Base-by-base conservation (phyloP, 2,329 filamentous ascomycete genomes). In the Alternaria sp. region DNA sequence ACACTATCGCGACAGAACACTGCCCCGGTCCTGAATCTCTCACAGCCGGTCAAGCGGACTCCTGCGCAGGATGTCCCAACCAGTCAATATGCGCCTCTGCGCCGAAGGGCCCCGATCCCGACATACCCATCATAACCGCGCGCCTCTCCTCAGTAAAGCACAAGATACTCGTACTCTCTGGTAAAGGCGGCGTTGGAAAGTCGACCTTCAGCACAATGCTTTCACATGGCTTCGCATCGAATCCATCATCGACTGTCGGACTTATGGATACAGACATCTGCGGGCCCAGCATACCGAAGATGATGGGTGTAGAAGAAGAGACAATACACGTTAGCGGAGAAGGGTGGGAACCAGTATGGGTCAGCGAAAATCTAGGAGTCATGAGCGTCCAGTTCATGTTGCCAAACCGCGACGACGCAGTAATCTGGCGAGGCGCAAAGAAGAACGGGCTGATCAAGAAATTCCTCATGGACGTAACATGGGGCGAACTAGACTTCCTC, bases 301-400 rank as follows among this genome's bases (percentile, higher is more conserved):
- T 99, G 95, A 94, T 99, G 90, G 96, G 96, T 33, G 95, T 97
- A 1, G 94, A 97, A 80, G 84, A 89, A 25, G 95, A 99, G 82
- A 97, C 92, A 1, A 96, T 99, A 56, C 96, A 99, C 79, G 89
- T 97, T 57, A 96, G 90, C 76, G 91, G 88, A 57, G 88, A 90
- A 1, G 96, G 96, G 3, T 97, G 94, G 96, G 93, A 91, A 76
- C 96, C 96, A 0, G 95, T 98, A 14, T 98, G 94, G 92, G 94
- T 97, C 15, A 88, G 90, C 72, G 96, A 98, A 73, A 99, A 98
- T 73, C 84, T 99, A 4, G 92, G 91, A 2, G 93, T 97, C 55
- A 98, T 99, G 95, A 96, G 92, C 75, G 93, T 99, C 68, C 96
- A 99, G 80, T 99, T 99, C 79, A 97, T 99, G 93, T 85, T 99